phyloP scores from a whole-genome alignment of 2,329 filamentous ascomycete genomes.

The Pseudogymnoascus sp. region DNA sequence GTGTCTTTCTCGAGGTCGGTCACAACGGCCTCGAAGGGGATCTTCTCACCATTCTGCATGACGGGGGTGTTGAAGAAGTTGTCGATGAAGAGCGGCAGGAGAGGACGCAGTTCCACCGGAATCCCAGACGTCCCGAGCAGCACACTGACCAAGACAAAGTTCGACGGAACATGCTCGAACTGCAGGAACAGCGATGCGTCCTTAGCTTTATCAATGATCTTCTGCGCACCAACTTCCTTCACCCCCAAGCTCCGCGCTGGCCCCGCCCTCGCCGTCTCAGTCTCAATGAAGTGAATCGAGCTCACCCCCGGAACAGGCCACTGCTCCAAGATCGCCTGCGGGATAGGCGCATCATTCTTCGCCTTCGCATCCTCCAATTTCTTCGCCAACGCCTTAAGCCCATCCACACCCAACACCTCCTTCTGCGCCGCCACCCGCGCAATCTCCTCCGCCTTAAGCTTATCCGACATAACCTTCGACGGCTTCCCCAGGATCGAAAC shows the following conservation, averaged over 20 bases:
- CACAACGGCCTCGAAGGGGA: slow-evolving; percentile 89
- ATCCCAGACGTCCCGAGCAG: slow-evolving; percentile 71
- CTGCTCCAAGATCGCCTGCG: slow-evolving; percentile 66
- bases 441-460: slow-evolving; percentile 74
- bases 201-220: slow-evolving; percentile 61
- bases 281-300: slow-evolving; percentile 91
- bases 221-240: slow-evolving; percentile 62
- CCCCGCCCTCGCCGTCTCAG: slow-evolving; percentile 75
- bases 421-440: slow-evolving; percentile 71
- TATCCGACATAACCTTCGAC: slow-evolving; percentile 68
- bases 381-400: slow-evolving; percentile 64
- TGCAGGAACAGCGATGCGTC: slow-evolving; percentile 76
- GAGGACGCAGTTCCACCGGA: slow-evolving; percentile 73
- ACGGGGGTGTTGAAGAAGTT: slow-evolving; percentile 95
- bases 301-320: slow-evolving; percentile 80
- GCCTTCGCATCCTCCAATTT: slow-evolving; percentile 76
- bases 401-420: slow-evolving; percentile 70
- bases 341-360: slow-evolving; percentile 83
- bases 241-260: slow-evolving; percentile 63
- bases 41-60: slow-evolving; percentile 60
- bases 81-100: slow-evolving; percentile 76
- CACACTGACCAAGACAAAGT: slow-evolving; percentile 80
- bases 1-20: slow-evolving; percentile 88
- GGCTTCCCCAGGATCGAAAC: slow-evolving; percentile 84
- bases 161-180: slow-evolving; percentile 88